Evolutionary conservation across 2,329 filamentous ascomycete genomes (phyloP), one percentile per base, ranked within the genome.

Genomic region (Verticillium dahliae): DNA sequence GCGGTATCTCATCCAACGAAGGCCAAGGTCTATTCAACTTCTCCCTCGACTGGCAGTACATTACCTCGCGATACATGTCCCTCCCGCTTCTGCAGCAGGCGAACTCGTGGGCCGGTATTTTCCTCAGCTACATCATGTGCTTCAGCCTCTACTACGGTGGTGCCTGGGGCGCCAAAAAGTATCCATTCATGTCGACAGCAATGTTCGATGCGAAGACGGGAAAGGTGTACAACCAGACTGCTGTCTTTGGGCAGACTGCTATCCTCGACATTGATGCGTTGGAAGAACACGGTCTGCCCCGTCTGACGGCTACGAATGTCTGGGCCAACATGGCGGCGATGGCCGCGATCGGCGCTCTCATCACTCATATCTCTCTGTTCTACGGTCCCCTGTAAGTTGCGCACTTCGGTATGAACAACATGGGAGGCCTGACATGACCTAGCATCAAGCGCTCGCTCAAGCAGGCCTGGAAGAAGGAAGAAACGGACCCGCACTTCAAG

Each of bases 301-400:
- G 0, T 69, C 73, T n/a, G 72, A 81, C 61, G 67, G 74, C 13
- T 61, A 70, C 6, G 74, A 77, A 61, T 14, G 69, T 82, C 37
- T 74, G 74, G 1, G 73, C 73, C 4, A 82, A 82, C 63, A 73
- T 80, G 65, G 78, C 74, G 3, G 70, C 80, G 31, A 81, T 80
- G 3, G 80, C 81, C 2, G 75, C 77, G 0, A 69, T 83, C 18
- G 71, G 62, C 2, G 62, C 62, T 6, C 57, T 63, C 35, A 57
- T 63, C 13, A 63, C 74, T 2, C 77, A 82, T 61, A 75, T 81
- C 61, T 64, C 75, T 2, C 69, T 78, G 1, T 79, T 62, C 27
- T 62, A 63, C 7, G 60, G 60, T 4, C 54, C 60, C 9, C 39
- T 63, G 62, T 63, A 59, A 62, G 62, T 41, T 1, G 15, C 1